Percentiles rank a stretch among this genome's conserved stretches.
These are phyloP conservation scores for Hyaloperonospora arabidopsidis DNA, from an alignment of 352 stramenopile genomes.

Conservation along the genomic window DNA sequence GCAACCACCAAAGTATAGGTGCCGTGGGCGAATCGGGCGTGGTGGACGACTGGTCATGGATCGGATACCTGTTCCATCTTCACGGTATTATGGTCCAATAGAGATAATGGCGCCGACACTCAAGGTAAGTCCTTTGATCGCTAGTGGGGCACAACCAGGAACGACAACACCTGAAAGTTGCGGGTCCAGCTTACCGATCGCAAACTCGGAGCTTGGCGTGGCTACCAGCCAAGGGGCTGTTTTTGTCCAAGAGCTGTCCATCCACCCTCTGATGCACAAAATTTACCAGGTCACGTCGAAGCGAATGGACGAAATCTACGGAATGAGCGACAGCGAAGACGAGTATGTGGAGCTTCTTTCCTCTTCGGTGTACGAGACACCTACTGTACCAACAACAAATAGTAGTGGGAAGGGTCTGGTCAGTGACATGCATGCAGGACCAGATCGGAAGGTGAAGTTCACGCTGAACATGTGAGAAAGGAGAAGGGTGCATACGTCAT, in stretches of 20 bases:
- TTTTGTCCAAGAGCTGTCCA: conserved; percentile 55
- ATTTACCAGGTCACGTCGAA: conserved; percentile 46
- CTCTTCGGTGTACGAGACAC: conserved; percentile 42
- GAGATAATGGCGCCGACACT: conserved; percentile 46
- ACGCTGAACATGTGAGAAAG: conserved; percentile 35
- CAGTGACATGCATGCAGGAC: conserved; percentile 12
- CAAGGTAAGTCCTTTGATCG: conserved; percentile 10
- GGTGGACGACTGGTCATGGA: conserved; percentile 70
- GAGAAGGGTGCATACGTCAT: not conserved
- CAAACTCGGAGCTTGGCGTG: conserved; percentile 13
- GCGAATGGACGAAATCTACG: conserved; percentile 71
- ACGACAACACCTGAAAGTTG: conserved; percentile 7
- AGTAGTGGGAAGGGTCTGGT: conserved; percentile 19
- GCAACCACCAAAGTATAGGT: conserved; percentile 63
- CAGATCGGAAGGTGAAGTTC: conserved; percentile 54
- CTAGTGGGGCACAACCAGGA: not conserved
- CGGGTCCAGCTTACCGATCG: conserved; percentile 1
- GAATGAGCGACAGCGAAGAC: conserved; percentile 82
- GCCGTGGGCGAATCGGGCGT: conserved; percentile 59
- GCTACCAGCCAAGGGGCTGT: conserved; percentile 41
- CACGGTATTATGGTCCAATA: conserved; percentile 41
- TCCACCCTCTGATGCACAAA: conserved; percentile 43
- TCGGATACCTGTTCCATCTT: conserved; percentile 48
- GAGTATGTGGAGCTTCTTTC: conserved; percentile 60
- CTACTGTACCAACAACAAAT: conserved; percentile 29